phyloP scores from a whole-genome alignment of 192 early-diverging fungal species.

The Jimgerdemannia flammicorona region DNA sequence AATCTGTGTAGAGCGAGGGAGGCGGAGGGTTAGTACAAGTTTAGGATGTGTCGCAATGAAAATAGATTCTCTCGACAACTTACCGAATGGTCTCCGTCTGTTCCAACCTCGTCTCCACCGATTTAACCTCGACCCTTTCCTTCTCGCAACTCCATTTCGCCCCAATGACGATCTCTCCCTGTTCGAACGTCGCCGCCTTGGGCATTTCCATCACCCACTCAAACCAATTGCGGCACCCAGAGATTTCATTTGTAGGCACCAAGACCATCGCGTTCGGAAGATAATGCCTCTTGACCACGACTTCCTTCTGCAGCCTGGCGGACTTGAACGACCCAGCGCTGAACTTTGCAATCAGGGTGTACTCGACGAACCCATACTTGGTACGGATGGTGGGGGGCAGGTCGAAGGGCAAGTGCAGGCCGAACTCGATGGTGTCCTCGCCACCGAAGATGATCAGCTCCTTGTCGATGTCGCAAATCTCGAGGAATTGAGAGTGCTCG shows the following conservation, averaged over 20 bases:
- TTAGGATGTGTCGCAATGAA: neutral
- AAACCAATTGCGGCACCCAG: constrained; percentile 28
- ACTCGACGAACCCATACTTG: constrained; percentile 26
- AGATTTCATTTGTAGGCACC: constrained; percentile 23
- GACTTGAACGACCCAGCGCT: constrained; percentile 31
- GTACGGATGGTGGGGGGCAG: constrained; percentile 25
- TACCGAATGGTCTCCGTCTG: constrained; percentile 30
- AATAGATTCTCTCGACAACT: neutral
- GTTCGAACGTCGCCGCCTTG: constrained; percentile 27
- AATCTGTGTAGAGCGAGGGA: constrained; percentile 9
- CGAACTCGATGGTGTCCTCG: constrained; percentile 24
- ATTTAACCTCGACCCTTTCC: constrained; percentile 24
- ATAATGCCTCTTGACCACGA: constrained; percentile 25
- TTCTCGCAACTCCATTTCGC: constrained; percentile 34
- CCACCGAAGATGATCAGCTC: constrained; percentile 28
- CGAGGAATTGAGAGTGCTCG: constrained; percentile 6
- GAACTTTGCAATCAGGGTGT: constrained; percentile 26
- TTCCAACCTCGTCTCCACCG: constrained; percentile 23
- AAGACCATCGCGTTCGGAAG: constrained; percentile 27
- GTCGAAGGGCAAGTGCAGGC: constrained; percentile 27
- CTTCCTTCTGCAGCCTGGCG: constrained; percentile 20
- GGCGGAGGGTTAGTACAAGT: neutral
- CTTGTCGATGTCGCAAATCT: constrained; percentile 31
- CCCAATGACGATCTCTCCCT: constrained; percentile 26
- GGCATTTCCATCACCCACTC: constrained; percentile 29